Percentiles rank a stretch among this genome's conserved stretches.
These are phyloP conservation scores for Rheum nobile DNA, from an alignment of 148 eudicot species.

Conservation along the genomic window DNA sequence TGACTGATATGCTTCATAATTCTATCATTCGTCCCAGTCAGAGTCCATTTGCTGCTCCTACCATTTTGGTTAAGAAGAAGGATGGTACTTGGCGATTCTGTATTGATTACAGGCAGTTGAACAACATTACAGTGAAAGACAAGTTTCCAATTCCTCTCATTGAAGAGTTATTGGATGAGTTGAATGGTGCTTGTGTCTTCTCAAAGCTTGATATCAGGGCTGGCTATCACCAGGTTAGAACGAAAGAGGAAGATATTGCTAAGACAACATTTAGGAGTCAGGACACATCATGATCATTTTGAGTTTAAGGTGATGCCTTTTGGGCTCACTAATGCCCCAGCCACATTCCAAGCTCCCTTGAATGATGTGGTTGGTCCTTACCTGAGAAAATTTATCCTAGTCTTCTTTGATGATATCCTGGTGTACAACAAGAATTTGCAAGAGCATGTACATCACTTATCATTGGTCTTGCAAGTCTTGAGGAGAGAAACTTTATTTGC, in stretches of 20 bases:
- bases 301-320: neutral
- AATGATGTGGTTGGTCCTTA: neutral
- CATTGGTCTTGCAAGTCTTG: neutral
- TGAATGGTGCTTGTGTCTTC: neutral
- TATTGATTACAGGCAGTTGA: neutral
- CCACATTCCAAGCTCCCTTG: neutral
- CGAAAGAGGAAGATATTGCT: neutral
- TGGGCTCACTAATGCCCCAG: neutral
- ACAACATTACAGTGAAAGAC: neutral
- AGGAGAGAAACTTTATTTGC: neutral
- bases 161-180: neutral
- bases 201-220: neutral
- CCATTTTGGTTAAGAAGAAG: neutral
- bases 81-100: neutral
- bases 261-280: neutral
- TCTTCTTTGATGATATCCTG: neutral
- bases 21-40: neutral
- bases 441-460: neutral
- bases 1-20: too few species aligned
- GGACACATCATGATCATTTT: neutral
- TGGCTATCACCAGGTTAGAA: neutral
- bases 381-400: neutral
- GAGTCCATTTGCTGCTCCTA: neutral
- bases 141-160: neutral
- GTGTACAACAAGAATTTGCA: neutral